Conservation (phyloP, 148 eudicot genomes). For the Spergularia bocconei region DNA sequence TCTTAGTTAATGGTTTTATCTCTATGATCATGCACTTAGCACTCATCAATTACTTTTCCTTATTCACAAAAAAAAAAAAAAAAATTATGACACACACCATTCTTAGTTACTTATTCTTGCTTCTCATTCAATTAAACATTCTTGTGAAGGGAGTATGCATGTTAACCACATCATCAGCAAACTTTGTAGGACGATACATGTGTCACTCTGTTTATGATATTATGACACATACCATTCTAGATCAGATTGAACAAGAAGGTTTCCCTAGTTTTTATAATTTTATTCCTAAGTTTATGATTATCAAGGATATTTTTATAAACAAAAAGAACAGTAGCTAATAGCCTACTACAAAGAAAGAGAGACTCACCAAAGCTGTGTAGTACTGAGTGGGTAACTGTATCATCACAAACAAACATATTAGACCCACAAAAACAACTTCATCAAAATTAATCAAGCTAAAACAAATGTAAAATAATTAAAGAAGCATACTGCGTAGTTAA, state of each 20-base stretch:
- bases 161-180: slow-evolving; percentile 7
- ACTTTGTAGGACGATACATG: neutral
- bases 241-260: neutral
- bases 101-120: too few species aligned
- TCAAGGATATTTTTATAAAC: neutral
- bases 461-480: neutral
- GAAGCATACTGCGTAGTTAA: too few species aligned
- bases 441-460: neutral
- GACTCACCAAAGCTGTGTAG: slow-evolving; percentile 86
- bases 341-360: neutral
- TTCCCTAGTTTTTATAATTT: neutral
- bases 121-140: too few species aligned
- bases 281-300: neutral
- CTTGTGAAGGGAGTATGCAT: neutral
- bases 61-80: neutral
- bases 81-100: too few species aligned
- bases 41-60: too few species aligned
- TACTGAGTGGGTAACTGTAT: slow-evolving; percentile 94
- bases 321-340: too few species aligned
- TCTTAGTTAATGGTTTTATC: too few species aligned
- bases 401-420: slow-evolving; percentile 17
- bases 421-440: neutral
- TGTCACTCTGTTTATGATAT: neutral
- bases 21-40: too few species aligned
- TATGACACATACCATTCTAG: neutral